A percentile compares a stretch with the other conserved stretches of the same genome.
phyloP scores from a whole-genome alignment of 768 basidiomycete species.

The Antrodiella citrinella region DNA sequence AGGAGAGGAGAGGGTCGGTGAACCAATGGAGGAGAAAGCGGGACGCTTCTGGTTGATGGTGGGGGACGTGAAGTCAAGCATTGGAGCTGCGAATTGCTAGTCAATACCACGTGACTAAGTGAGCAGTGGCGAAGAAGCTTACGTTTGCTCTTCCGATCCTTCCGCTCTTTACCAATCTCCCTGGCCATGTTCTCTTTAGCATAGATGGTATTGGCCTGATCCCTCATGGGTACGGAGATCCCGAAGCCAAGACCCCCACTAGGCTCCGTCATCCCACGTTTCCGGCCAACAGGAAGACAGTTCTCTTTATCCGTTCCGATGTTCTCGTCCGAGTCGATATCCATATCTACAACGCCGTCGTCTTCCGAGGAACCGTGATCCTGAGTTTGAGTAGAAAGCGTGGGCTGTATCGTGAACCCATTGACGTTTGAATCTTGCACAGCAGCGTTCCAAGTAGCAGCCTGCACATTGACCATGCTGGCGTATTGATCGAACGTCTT shows the following conservation, averaged over 20 bases:
- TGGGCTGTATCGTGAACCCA: neutral
- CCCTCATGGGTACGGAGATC: slow-evolving; percentile 25
- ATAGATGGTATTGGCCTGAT: neutral
- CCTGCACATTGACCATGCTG: slow-evolving; percentile 36
- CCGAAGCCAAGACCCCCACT: slow-evolving; percentile 27
- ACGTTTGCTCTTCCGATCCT: slow-evolving; percentile 51
- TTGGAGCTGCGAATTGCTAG: slow-evolving; percentile 44
- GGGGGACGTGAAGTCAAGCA: slow-evolving; percentile 43
- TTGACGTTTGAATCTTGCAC: neutral
- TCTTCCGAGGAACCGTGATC: neutral
- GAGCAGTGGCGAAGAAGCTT: too few relatives aligned
- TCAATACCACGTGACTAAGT: too few relatives aligned
- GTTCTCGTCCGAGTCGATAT: slow-evolving; percentile 33
- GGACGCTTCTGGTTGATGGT: slow-evolving; percentile 31
- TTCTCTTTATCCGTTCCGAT: slow-evolving; percentile 5
- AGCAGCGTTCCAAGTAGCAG: slow-evolving; percentile 16
- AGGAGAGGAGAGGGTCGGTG: slow-evolving; percentile 38
- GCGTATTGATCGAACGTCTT: slow-evolving; percentile 37
- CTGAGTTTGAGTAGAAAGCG: neutral
- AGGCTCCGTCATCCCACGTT: slow-evolving; percentile 22
- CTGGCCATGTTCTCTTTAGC: slow-evolving; percentile 37
- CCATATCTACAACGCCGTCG: neutral
- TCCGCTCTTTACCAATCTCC: slow-evolving; percentile 27
- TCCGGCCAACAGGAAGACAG: neutral
- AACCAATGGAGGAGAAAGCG: slow-evolving; percentile 35